Evolutionary conservation across 345 rosid genomes (phyloP), one percentile per base, ranked within the genome.

Genomic region (Gossypium bickii): DNA sequence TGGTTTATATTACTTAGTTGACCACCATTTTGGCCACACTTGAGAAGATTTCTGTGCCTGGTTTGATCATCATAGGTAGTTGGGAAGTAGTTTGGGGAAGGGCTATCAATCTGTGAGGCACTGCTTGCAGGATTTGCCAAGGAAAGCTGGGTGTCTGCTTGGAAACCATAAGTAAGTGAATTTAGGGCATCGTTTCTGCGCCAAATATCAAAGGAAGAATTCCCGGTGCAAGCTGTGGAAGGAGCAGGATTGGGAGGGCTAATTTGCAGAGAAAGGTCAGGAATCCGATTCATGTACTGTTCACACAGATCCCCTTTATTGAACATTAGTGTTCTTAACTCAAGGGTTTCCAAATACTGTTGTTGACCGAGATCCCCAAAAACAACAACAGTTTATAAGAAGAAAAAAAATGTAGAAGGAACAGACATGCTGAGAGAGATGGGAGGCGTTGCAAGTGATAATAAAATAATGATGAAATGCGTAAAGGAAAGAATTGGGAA

Each of bases 261-360:
- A 64, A 86, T 88, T 64, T 85, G 89, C 11, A 86, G 81, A 2
- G 92, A 86, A 48, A 86, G 89, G 82, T 88, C 92, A 43, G 87
- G 91, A 73, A 78, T 69, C 78, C 27, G 81, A 79, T 79, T 75
- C 80, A 76, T 44, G 73, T 77, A 76, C 12, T 76, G 79, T 20
- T 70, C 47, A 27, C 60, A 18, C 45, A 79, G 67, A 74, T 53
- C 62, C 73, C 82, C 74, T 61, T 74, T 67, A 20, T 52, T 58
- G 56, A 72, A 75, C 87, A 84, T 66, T 45, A 72, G 34, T 24
- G 17, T 48, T 48, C 27, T 47, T 5, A 67, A 45, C 15, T n/a
- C 15, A 51, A 64, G 15, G 52, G 27, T 65, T 44, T 43, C 43
- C 48, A 44, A 29, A 20, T 22, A 27, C 9, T 17, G 9, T 53